Evolutionary conservation across 2,329 filamentous ascomycete genomes (phyloP).

Genomic region (Scedosporium dehoogii): DNA sequence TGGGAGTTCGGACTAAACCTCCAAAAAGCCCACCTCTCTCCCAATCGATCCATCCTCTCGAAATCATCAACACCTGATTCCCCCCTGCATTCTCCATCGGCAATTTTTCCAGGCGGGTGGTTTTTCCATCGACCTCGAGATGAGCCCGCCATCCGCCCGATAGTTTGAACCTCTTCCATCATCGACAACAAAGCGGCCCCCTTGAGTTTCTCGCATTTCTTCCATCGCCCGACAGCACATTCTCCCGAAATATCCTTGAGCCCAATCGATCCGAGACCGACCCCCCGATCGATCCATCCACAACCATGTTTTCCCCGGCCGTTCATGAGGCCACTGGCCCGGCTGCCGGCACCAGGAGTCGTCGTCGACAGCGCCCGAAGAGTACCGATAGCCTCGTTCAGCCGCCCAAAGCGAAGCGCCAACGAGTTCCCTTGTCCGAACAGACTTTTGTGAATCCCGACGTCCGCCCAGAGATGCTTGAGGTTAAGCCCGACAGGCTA

Average conservation of each 20-base stretch:
- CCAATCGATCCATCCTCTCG: too few species aligned
- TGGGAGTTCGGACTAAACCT: background rate
- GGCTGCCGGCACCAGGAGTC: conserved; percentile 47
- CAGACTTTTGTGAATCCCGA: conserved; percentile 46
- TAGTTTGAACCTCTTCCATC: background rate
- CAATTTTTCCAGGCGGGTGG: background rate
- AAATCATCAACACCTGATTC: background rate
- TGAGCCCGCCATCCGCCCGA: background rate
- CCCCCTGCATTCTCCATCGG: background rate
- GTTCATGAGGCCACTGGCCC: conserved; percentile 37
- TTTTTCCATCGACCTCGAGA: conserved; percentile 3
- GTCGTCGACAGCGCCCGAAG: conserved; percentile 50
- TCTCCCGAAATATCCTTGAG: background rate
- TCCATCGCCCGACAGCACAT: background rate
- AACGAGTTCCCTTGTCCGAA: conserved; percentile 46
- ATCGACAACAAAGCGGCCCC: background rate
- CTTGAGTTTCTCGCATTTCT: background rate
- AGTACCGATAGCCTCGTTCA: conserved; percentile 43
- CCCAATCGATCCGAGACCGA: background rate
- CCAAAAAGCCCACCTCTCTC: background rate
- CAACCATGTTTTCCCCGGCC: conserved; percentile 49
- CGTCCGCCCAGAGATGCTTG: conserved; percentile 40
- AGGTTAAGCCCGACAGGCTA: conserved; percentile 44
- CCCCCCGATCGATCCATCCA: background rate
- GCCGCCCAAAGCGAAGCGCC: conserved; percentile 55